Evolutionary conservation across 257 asterid species (phyloP).

Genomic region (Solanum medicagineum): DNA sequence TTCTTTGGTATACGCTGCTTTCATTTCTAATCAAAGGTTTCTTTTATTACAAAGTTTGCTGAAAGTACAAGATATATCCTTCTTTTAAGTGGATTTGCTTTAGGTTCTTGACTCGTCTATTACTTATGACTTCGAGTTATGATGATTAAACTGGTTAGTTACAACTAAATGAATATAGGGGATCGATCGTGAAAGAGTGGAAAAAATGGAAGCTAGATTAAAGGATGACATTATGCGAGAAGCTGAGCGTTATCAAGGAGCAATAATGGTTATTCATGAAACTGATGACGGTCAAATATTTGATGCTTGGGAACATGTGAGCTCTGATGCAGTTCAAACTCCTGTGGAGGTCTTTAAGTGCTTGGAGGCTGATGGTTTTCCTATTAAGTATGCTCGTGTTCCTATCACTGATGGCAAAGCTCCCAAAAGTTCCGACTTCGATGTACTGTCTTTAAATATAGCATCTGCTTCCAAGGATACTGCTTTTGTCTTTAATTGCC

Average conservation of each 20-base stretch:
- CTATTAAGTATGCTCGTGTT: slow-evolving; percentile 89
- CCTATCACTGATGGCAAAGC: slow-evolving; percentile 99
- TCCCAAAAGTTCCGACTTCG: slow-evolving; percentile 94
- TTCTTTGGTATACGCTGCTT: neutral
- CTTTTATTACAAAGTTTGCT: neutral
- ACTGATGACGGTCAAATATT: slow-evolving; percentile 80
- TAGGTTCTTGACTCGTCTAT: neutral
- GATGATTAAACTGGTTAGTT: neutral
- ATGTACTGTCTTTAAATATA: slow-evolving; percentile 63
- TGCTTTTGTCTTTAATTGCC: slow-evolving; percentile 94
- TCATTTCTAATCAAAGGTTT: neutral
- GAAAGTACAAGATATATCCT: neutral
- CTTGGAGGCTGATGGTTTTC: slow-evolving; percentile 74
- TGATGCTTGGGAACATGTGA: slow-evolving; percentile 90
- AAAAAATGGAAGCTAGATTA: slow-evolving; percentile 92
- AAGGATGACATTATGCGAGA: slow-evolving; percentile 95
- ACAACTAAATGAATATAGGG: slow-evolving; percentile 39
- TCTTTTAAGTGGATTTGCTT: neutral
- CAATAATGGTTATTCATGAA: slow-evolving; percentile 93
- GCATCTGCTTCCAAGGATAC: slow-evolving; percentile 86
- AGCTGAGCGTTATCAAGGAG: slow-evolving; percentile 81
- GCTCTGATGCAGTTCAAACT: slow-evolving; percentile 64
- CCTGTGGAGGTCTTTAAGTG: slow-evolving; percentile 87
- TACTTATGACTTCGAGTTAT: neutral
- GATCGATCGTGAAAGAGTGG: slow-evolving; percentile 88